These are phyloP conservation scores for Escallonia herrerae DNA, from an alignment of 129 eudicot genomes.

Conservation along the genomic window DNA sequence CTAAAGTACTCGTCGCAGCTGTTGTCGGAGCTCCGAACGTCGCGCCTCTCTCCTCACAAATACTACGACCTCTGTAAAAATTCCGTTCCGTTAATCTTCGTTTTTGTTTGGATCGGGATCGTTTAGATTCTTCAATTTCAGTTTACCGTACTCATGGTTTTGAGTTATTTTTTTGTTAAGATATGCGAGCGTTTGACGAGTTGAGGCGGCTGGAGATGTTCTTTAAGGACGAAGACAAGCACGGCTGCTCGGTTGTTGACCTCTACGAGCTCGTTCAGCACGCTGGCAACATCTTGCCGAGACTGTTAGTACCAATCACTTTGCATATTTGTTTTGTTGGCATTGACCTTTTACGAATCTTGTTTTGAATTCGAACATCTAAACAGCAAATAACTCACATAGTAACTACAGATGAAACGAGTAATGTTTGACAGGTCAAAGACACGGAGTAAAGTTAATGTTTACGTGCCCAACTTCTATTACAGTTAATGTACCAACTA, in stretches of 20 bases:
- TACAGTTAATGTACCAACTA: too few relatives aligned
- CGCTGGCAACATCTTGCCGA: conserved; percentile 91
- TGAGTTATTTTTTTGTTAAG: conserved; percentile 32
- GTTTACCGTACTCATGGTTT: conserved; percentile 1
- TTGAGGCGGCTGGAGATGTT: conserved; percentile 76
- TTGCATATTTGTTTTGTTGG: too few relatives aligned
- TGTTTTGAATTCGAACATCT: too few relatives aligned
- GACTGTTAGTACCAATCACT: conserved; percentile 53
- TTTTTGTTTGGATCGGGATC: background rate
- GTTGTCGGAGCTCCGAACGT: conserved; percentile 95
- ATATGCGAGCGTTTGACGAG: conserved; percentile 97
- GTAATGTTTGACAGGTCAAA: too few relatives aligned
- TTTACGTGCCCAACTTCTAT: too few relatives aligned
- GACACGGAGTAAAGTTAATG: too few relatives aligned
- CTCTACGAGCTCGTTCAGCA: conserved; percentile 97
- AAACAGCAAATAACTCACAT: too few relatives aligned
- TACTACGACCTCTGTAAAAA: conserved; percentile 83
- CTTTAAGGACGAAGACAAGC: conserved; percentile 85
- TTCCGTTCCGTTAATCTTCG: background rate
- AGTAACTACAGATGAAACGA: too few relatives aligned
- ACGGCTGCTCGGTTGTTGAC: conserved; percentile 85
- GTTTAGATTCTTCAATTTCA: background rate
- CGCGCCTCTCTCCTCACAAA: conserved; percentile 85
- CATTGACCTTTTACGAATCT: too few relatives aligned
- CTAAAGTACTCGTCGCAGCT: conserved; percentile 83